A percentile compares a stretch with the other conserved stretches of the same genome.
These are phyloP conservation scores for Hygrophoropsis aurantiaca DNA, from an alignment of 768 basidiomycete species.

Conservation along the genomic window DNA sequence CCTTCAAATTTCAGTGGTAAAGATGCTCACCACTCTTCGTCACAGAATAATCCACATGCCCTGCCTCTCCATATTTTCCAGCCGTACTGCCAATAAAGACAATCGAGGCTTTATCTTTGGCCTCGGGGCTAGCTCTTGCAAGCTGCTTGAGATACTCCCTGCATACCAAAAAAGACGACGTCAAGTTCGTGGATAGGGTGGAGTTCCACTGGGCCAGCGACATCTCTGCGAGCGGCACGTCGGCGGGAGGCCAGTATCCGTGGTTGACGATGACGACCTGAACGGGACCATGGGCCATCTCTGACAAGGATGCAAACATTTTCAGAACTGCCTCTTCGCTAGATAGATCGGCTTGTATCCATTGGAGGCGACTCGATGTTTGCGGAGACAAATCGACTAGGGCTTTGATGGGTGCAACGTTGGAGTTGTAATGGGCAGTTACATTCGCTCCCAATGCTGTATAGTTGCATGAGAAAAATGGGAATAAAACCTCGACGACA, in stretches of 20 bases:
- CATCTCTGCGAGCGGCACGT: conserved; percentile 56
- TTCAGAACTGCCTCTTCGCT: conserved; percentile 50
- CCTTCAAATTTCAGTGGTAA: neutral
- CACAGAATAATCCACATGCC: conserved; percentile 65
- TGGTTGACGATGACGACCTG: conserved; percentile 66
- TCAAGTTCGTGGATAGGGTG: conserved; percentile 64
- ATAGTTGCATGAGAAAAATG: neutral
- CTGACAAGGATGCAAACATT: conserved; percentile 45
- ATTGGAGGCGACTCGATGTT: conserved; percentile 23
- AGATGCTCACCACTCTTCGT: conserved; percentile 60
- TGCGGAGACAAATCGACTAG: conserved; percentile 38
- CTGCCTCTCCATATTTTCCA: conserved; percentile 71
- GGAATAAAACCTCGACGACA: neutral
- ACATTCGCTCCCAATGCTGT: conserved; percentile 71
- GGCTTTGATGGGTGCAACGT: conserved; percentile 38
- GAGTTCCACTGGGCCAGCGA: conserved; percentile 60
- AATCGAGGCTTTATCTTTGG: conserved; percentile 57
- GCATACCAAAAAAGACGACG: conserved; percentile 65
- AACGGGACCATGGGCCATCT: conserved; percentile 45
- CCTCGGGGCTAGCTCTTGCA: conserved; percentile 31
- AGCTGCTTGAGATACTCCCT: conserved; percentile 57
- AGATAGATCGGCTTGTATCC: conserved; percentile 58
- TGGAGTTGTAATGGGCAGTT: conserved; percentile 70
- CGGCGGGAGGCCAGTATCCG: conserved; percentile 46
- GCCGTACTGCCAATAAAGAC: conserved; percentile 70